These are phyloP conservation scores for Microstegium vimineum DNA, from an alignment of 176 grass and related monocot genomes.

Conservation along the genomic window DNA sequence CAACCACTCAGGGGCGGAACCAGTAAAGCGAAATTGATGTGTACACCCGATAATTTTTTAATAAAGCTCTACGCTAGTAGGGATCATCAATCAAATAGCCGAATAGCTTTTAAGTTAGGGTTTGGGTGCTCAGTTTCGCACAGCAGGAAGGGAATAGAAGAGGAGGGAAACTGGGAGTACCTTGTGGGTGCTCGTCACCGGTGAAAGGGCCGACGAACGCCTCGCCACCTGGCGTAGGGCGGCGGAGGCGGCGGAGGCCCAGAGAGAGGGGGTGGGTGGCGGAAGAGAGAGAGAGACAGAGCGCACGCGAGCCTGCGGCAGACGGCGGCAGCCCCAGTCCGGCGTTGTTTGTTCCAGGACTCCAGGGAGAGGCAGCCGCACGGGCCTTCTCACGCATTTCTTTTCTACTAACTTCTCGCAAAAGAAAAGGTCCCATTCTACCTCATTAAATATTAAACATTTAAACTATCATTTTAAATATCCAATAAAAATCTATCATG, in stretches of 20 bases:
- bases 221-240: not conserved
- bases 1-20: not conserved
- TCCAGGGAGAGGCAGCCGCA: no score
- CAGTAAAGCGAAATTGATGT: not conserved
- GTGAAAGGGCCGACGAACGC: not conserved
- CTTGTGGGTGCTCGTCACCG: not conserved
- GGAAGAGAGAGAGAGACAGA: not conserved
- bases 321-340: no score
- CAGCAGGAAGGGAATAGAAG: not conserved
- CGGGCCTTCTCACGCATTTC: no score
- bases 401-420: no score
- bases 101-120: not conserved
- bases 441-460: no score
- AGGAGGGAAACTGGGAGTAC: not conserved
- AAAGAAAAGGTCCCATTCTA: no score
- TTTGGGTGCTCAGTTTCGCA: not conserved
- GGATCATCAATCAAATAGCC: not conserved
- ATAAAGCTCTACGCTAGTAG: not conserved
- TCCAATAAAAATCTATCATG: no score
- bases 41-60: not conserved
- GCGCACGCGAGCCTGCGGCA: not conserved
- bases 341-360: no score
- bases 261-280: not conserved
- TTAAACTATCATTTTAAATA: no score
- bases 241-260: not conserved